These are phyloP conservation scores for Pezicula radicicola DNA, from an alignment of 2,329 filamentous ascomycete species.

Conservation along the genomic window DNA sequence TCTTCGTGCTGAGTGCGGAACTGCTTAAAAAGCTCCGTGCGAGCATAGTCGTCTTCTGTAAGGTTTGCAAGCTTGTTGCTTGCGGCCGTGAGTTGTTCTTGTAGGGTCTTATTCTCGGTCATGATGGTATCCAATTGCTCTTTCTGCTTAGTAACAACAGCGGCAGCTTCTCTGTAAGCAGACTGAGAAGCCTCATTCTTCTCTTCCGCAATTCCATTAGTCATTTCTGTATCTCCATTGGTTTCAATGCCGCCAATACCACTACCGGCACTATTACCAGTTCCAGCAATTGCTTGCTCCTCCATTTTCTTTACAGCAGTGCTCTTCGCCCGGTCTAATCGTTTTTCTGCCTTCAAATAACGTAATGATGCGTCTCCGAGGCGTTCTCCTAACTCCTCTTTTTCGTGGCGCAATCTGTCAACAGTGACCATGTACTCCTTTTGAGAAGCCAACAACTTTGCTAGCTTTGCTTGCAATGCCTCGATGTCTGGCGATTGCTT, in stretches of 20 bases:
- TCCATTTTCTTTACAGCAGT: constrained; percentile 88
- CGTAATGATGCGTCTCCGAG: constrained; percentile 85
- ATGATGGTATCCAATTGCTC: constrained; percentile 81
- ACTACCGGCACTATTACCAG: constrained; percentile 35
- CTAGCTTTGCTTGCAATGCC: constrained; percentile 72
- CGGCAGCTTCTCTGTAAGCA: constrained; percentile 74
- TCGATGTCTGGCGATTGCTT: constrained; percentile 64
- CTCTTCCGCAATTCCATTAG: constrained; percentile 55
- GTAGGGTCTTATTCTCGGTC: constrained; percentile 68
- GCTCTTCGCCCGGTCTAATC: constrained; percentile 85
- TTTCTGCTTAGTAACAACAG: constrained; percentile 78
- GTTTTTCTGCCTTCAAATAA: constrained; percentile 95
- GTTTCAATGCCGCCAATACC: constrained; percentile 40
- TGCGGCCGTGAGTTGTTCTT: constrained; percentile 76
- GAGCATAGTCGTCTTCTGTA: constrained; percentile 89
- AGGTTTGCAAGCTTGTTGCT: constrained; percentile 66
- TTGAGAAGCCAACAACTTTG: constrained; percentile 72
- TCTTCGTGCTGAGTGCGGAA: constrained; percentile 90
- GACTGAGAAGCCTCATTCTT: constrained; percentile 64
- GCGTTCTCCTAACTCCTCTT: constrained; percentile 80
- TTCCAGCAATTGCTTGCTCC: constrained; percentile 77
- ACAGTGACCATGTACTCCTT: constrained; percentile 78
- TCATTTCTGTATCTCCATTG: constrained; percentile 39
- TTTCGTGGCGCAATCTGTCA: constrained; percentile 73
- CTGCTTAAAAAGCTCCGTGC: constrained; percentile 90